Conservation (phyloP, 2,329 filamentous ascomycete genomes). For the Fusarium mundagurra region DNA sequence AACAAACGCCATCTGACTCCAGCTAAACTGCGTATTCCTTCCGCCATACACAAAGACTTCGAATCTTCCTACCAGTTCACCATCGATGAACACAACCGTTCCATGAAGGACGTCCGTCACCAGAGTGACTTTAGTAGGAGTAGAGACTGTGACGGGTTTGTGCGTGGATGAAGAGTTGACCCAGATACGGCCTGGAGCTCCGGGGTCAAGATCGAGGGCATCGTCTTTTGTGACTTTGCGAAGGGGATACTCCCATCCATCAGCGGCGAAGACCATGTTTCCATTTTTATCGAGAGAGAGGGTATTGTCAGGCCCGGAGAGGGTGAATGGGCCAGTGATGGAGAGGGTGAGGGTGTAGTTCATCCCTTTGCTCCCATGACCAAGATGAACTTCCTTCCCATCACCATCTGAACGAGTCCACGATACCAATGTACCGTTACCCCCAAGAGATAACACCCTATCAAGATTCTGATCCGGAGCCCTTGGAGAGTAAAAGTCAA, state of each 20-base stretch:
- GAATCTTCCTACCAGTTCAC: neutral
- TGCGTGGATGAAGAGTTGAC: slow-evolving; percentile 14
- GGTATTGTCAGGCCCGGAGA: neutral
- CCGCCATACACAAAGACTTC: slow-evolving; percentile 21
- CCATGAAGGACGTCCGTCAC: neutral
- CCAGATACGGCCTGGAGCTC: slow-evolving; percentile 20
- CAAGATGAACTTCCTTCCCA: neutral
- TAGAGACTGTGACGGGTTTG: neutral
- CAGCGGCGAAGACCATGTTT: neutral
- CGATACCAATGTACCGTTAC: neutral
- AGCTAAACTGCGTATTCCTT: slow-evolving; percentile 16
- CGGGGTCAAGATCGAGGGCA: neutral
- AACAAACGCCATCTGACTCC: slow-evolving; percentile 27
- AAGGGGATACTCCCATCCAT: slow-evolving; percentile 20
- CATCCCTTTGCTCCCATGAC: slow-evolving; percentile 10
- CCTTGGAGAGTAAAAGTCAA: slow-evolving; percentile 11
- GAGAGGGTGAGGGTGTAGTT: slow-evolving; percentile 6
- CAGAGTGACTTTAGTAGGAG: neutral
- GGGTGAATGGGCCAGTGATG: neutral
- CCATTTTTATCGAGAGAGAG: neutral
- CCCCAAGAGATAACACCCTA: neutral
- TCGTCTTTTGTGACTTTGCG: slow-evolving; percentile 1
- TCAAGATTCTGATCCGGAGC: slow-evolving; percentile 14
- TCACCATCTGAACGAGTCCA: neutral
- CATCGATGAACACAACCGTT: neutral